A percentile compares a stretch with the other conserved stretches of the same genome.
Conservation (phyloP, 2,329 filamentous ascomycete genomes). For the Mariannaea sp. region DNA sequence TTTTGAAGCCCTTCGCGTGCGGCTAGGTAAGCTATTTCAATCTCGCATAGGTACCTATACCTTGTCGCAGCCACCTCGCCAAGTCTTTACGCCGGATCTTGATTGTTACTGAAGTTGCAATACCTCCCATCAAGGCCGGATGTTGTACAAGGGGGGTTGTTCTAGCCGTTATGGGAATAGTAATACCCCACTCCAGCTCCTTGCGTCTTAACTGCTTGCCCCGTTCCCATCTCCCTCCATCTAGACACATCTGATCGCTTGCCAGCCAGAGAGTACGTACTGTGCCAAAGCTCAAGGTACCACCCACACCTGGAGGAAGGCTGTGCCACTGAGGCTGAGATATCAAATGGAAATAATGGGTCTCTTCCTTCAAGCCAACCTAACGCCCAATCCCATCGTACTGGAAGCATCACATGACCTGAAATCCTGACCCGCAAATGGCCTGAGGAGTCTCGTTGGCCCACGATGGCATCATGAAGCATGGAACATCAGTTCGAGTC, state of each 20-base stretch:
- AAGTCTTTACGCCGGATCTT: conserved; percentile 14
- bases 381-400: background rate
- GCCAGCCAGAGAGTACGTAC: conserved; percentile 5
- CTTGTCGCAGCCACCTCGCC: background rate
- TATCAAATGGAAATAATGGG: conserved; percentile 5
- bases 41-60: conserved; percentile 28
- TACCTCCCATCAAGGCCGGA: conserved; percentile 32
- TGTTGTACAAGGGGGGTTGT: conserved; percentile 23
- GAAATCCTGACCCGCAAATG: conserved; percentile 19
- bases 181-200: conserved; percentile 36
- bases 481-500: conserved; percentile 7
- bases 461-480: conserved; percentile 36
- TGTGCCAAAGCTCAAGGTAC: background rate
- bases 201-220: conserved; percentile 23
- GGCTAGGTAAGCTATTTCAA: conserved; percentile 21
- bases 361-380: background rate
- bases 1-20: conserved; percentile 13
- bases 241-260: conserved; percentile 11
- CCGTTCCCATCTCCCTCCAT: conserved; percentile 14
- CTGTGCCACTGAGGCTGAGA: conserved; percentile 16
- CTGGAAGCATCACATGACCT: conserved; percentile 37
- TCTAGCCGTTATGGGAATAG: conserved; percentile 25
- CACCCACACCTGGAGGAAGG: background rate
- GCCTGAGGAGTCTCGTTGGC: conserved; percentile 28
- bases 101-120: conserved; percentile 23